phyloP scores from a whole-genome alignment of 345 rosid species.

The Murraya koenigii region DNA sequence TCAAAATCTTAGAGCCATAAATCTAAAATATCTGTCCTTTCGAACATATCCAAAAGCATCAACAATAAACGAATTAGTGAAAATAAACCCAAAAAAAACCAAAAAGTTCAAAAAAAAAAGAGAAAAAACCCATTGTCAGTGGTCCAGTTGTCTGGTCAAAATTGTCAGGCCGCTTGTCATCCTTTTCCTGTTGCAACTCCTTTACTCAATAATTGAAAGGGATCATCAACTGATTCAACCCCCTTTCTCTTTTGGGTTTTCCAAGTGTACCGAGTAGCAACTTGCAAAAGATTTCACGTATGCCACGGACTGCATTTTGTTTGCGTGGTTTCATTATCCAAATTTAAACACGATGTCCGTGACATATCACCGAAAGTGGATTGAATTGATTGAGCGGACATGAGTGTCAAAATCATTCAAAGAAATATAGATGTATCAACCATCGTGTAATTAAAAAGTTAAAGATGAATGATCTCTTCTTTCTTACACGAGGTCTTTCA shows the following conservation, averaged over 20 bases:
- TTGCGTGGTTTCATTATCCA: not conserved
- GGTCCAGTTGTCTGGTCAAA: not conserved
- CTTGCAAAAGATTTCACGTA: not conserved
- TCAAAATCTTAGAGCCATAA: not conserved
- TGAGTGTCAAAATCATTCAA: not conserved
- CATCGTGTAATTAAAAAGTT: too few relatives aligned
- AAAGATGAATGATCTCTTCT: too few relatives aligned
- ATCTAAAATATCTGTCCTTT: too few relatives aligned
- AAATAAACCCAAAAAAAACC: not conserved
- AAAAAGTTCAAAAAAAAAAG: not conserved
- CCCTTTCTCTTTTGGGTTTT: not conserved
- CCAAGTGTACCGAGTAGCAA: not conserved
- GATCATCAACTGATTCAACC: too few relatives aligned
- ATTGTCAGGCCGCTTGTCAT: not conserved
- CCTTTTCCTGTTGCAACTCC: not conserved
- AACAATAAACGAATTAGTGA: not conserved
- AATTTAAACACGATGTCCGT: not conserved
- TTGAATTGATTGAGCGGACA: not conserved
- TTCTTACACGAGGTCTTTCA: too few relatives aligned
- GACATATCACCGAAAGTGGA: not conserved
- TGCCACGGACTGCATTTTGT: constrained; percentile 1
- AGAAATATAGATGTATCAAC: not conserved
- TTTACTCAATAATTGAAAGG: not conserved
- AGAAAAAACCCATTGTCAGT: not conserved
- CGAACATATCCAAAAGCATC: not conserved